Conservation (phyloP, 2,329 filamentous ascomycete species). For the Phaeomoniella chlamydospora region DNA sequence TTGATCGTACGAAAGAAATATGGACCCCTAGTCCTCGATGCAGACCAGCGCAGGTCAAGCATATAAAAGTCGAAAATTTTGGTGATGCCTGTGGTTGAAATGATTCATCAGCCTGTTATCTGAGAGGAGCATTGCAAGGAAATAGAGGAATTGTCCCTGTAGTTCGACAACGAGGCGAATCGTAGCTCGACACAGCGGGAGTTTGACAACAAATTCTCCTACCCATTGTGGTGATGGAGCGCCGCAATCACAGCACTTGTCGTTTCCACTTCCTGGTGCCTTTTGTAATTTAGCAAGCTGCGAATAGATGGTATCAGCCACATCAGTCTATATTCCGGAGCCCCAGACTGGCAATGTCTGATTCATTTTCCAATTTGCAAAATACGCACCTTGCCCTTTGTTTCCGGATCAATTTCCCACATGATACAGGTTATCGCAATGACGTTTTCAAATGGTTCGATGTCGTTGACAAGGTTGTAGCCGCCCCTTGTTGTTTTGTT, state of each 20-base stretch:
- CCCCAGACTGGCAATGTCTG: too few relatives aligned
- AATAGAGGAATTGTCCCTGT: too few relatives aligned
- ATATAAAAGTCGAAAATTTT: slow-evolving; percentile 98
- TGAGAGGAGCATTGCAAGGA: too few relatives aligned
- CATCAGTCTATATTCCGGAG: too few relatives aligned
- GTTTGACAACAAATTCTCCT: slow-evolving; percentile 14
- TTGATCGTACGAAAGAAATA: slow-evolving; percentile 93
- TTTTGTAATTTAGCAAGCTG: slow-evolving; percentile 87
- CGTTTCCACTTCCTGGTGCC: slow-evolving; percentile 58
- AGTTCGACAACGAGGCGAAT: slow-evolving; percentile 1
- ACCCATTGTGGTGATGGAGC: slow-evolving; percentile 98
- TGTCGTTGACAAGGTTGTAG: not conserved
- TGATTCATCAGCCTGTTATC: not conserved
- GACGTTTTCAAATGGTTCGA: too few relatives aligned
- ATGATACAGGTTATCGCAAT: too few relatives aligned
- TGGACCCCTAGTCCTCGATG: slow-evolving; percentile 93
- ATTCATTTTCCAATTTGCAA: too few relatives aligned
- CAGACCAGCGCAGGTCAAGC: slow-evolving; percentile 84
- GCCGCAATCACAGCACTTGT: slow-evolving; percentile 84
- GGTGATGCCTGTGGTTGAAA: slow-evolving; percentile 48
- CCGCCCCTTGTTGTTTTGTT: not conserved
- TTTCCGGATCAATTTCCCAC: slow-evolving; percentile 99
- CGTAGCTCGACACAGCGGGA: slow-evolving; percentile 1
- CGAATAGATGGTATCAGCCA: too few relatives aligned
- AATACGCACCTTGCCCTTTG: slow-evolving; percentile 65